A percentile compares a stretch with the other conserved stretches of the same genome.
Conservation (phyloP, 495 filamentous ascomycete genomes). For the Xylaria acuta region DNA sequence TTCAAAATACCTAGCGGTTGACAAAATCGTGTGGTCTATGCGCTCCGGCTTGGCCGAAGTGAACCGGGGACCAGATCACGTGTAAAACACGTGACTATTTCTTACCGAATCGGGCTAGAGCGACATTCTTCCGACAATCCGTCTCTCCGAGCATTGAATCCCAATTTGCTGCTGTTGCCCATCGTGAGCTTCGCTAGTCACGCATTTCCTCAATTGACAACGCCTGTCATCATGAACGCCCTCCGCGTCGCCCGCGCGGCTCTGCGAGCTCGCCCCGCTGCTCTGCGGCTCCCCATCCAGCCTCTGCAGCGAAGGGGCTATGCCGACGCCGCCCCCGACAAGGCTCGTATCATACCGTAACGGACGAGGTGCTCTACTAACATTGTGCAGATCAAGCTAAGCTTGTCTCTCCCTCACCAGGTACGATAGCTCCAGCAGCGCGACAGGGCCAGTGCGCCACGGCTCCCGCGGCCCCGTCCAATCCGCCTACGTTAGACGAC, state of each 20-base stretch:
- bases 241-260: conserved; percentile 88
- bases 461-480: conserved; percentile 21
- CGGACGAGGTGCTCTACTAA: conserved; percentile 22
- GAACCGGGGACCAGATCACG: conserved; percentile 25
- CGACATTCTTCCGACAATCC: conserved; percentile 44
- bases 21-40: not conserved
- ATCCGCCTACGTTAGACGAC: conserved; percentile 21
- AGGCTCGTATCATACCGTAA: conserved; percentile 49
- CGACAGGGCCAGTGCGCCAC: not conserved
- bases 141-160: conserved; percentile 48
- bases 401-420: conserved; percentile 96
- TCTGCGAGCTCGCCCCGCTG: conserved; percentile 75
- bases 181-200: conserved; percentile 42
- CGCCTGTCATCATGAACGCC: conserved; percentile 79
- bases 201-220: conserved; percentile 54
- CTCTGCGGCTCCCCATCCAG: conserved; percentile 71
- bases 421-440: conserved; percentile 59
- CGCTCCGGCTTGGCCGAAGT: not conserved
- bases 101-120: conserved; percentile 31
- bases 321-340: conserved; percentile 89
- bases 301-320: conserved; percentile 86
- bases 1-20: not conserved
- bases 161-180: conserved; percentile 48
- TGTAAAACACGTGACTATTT: conserved; percentile 18
- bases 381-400: conserved; percentile 83